A percentile compares a stretch with the other conserved stretches of the same genome.
These are phyloP conservation scores for Tremella fuciformis DNA, from an alignment of 768 basidiomycete species.

Conservation along the genomic window DNA sequence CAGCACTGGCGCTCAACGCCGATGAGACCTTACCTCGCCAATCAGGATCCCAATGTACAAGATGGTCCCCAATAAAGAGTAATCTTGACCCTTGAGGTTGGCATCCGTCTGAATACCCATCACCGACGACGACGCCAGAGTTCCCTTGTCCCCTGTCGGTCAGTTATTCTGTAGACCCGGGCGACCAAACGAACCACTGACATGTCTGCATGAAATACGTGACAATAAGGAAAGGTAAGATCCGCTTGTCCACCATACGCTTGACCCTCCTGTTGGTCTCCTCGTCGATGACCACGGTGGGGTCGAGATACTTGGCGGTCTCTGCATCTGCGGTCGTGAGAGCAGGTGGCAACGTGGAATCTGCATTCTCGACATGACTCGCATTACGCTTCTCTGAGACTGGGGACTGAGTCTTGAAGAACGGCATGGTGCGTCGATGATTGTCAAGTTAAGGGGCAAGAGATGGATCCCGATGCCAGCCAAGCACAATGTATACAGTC, in stretches of 20 bases:
- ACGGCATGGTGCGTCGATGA: too few relatives aligned
- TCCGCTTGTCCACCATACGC: constrained; percentile 26
- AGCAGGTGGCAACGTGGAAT: neutral
- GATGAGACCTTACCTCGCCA: constrained; percentile 18
- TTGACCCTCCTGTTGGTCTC: constrained; percentile 29
- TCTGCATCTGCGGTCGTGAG: constrained; percentile 24
- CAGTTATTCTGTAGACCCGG: neutral
- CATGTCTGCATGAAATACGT: constrained; percentile 43
- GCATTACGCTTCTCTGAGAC: too few relatives aligned
- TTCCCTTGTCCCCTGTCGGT: constrained; percentile 36
- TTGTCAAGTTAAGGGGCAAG: too few relatives aligned
- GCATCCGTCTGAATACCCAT: constrained; percentile 53
- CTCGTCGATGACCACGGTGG: constrained; percentile 30
- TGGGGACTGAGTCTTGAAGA: too few relatives aligned
- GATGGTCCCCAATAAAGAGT: constrained; percentile 54
- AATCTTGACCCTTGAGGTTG: constrained; percentile 58
- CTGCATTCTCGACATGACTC: too few relatives aligned
- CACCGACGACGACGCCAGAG: constrained; percentile 40
- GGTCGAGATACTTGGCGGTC: constrained; percentile 38
- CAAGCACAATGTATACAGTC: too few relatives aligned
- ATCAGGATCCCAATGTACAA: constrained; percentile 32
- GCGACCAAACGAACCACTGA: constrained; percentile 1
- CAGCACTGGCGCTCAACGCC: neutral
- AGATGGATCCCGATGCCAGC: too few relatives aligned
- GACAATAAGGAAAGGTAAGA: constrained; percentile 29